phyloP scores from a whole-genome alignment of 768 basidiomycete species.

The Rhizopogon vulgaris region DNA sequence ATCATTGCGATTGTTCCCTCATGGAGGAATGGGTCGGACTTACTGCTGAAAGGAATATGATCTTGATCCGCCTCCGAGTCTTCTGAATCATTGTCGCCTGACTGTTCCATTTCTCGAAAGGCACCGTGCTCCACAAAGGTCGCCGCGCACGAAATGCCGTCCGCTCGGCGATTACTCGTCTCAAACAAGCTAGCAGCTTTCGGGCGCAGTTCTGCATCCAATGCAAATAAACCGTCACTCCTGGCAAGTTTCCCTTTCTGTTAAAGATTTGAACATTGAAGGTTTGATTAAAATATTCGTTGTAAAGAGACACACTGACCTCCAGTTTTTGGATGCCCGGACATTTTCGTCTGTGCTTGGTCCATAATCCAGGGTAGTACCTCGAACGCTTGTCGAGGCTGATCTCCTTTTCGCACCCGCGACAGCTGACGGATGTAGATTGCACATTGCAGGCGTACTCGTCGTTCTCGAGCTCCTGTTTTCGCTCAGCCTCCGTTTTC shows the following conservation, averaged over 20 bases:
- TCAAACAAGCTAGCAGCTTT: neutral
- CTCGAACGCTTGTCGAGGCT: constrained; percentile 28
- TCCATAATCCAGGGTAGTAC: constrained; percentile 31
- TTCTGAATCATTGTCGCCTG: constrained; percentile 15
- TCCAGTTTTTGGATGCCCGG: constrained; percentile 15
- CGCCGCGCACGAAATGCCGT: neutral
- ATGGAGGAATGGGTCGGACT: constrained; percentile 6
- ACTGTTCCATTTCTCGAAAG: neutral
- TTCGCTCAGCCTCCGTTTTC: constrained; percentile 22
- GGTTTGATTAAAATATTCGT: no score
- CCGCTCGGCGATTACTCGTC: neutral
- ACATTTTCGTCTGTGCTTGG: constrained; percentile 27
- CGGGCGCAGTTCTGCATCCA: neutral
- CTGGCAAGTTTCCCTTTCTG: constrained; percentile 11
- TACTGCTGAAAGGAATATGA: constrained; percentile 21
- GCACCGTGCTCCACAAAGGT: neutral
- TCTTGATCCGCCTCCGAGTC: constrained; percentile 1
- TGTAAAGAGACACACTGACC: constrained; percentile 13
- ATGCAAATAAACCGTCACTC: neutral
- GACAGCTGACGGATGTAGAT: constrained; percentile 22
- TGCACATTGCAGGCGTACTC: constrained; percentile 18
- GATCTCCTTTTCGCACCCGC: constrained; percentile 24
- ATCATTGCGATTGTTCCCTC: constrained; percentile 2
- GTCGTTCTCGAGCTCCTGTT: constrained; percentile 22
- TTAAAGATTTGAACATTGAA: neutral